Conservation (phyloP, 2,329 filamentous ascomycete species). For the Elsinoe perseae region DNA sequence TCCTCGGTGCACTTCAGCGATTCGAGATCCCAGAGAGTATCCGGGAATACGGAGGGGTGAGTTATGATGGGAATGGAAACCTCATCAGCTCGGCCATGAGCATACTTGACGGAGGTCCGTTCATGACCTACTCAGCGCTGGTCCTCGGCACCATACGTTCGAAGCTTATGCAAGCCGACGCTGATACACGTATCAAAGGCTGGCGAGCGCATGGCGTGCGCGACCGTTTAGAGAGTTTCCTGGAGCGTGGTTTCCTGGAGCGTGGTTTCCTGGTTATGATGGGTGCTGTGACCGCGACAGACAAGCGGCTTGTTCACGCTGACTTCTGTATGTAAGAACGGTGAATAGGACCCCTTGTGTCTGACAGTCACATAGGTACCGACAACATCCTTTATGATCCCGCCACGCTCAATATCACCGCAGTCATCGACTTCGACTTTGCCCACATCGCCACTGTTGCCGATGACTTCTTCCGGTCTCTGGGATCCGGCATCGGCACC, state of each 20-base stretch:
- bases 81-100: slow-evolving; percentile 13
- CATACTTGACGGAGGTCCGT: slow-evolving; percentile 9
- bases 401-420: not conserved
- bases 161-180: slow-evolving; percentile 8
- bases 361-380: slow-evolving; percentile 7
- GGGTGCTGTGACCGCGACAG: not conserved
- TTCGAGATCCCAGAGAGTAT: slow-evolving; percentile 1
- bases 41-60: slow-evolving; percentile 7
- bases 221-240: not conserved
- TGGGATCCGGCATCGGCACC: slow-evolving; percentile 1
- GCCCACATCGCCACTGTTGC: slow-evolving; percentile 2
- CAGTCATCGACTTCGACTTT: slow-evolving; percentile 17
- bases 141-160: not conserved
- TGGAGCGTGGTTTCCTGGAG: not conserved
- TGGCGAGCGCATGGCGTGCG: slow-evolving; percentile 13
- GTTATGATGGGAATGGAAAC: not conserved
- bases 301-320: slow-evolving; percentile 13
- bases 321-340: slow-evolving; percentile 16
- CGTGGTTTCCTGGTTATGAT: not conserved
- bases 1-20: slow-evolving; percentile 8
- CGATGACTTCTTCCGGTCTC: slow-evolving; percentile 15
- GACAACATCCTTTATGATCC: slow-evolving; percentile 15
- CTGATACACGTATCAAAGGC: not conserved
- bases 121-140: not conserved
- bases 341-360: too few relatives aligned